phyloP scores from a whole-genome alignment of 176 grass and related monocot species.

The Oryza glumipatula region DNA sequence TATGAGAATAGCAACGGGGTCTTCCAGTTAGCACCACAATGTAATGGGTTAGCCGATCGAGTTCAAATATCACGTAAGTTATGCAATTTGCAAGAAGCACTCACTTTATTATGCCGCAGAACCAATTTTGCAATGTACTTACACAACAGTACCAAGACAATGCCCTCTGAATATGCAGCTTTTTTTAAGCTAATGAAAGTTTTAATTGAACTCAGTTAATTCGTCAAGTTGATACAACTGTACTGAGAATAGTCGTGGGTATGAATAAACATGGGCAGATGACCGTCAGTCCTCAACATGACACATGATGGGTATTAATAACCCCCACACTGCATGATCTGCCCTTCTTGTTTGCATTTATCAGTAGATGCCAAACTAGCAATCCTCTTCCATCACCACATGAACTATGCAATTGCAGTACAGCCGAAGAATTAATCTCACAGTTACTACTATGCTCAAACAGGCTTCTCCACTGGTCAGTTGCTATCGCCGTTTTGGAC shows the following conservation, averaged over 20 bases:
- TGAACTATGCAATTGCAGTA: neutral
- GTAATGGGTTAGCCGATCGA: no score
- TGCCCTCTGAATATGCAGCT: no score
- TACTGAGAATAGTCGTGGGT: neutral
- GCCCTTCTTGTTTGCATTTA: constrained; percentile 18
- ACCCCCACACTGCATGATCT: constrained; percentile 11
- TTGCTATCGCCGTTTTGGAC: constrained; percentile 13
- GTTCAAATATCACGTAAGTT: no score
- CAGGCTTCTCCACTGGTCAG: constrained; percentile 15
- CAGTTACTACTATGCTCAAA: neutral
- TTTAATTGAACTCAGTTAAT: no score
- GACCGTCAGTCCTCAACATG: neutral
- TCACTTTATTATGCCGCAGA: neutral
- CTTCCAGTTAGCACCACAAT: no score
- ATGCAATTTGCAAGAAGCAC: no score
- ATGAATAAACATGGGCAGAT: neutral
- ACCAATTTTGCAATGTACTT: neutral
- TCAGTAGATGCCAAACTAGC: constrained; percentile 20
- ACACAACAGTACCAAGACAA: neutral
- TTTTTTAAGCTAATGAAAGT: no score
- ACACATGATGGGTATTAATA: constrained; percentile 1
- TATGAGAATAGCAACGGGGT: no score
- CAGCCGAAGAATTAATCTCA: constrained; percentile 3
- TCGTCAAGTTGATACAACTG: no score
- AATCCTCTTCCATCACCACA: neutral